phyloP scores from a whole-genome alignment of 352 stramenopile genomes.

The Pelagophyceae sp. region DNA sequence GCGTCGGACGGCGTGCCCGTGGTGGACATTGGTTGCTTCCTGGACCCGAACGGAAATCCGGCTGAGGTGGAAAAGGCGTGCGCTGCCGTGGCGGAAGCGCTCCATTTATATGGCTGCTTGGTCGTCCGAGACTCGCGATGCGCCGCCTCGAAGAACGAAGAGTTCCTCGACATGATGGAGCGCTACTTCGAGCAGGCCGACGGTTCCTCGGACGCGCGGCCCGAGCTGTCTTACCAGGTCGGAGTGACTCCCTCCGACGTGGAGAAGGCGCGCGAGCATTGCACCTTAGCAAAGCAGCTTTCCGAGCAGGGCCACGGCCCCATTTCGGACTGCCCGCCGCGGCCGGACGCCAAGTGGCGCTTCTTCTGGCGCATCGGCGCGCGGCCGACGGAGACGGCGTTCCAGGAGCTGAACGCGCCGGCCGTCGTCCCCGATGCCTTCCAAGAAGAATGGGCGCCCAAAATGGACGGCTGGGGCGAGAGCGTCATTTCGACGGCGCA shows the following conservation, averaged over 20 bases:
- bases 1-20: slow-evolving; percentile 43
- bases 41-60: slow-evolving; percentile 31
- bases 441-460: slow-evolving; percentile 60
- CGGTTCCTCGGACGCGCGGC: slow-evolving; percentile 69
- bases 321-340: slow-evolving; percentile 67
- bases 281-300: slow-evolving; percentile 41
- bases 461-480: slow-evolving; percentile 79
- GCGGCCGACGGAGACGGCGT: slow-evolving; percentile 55
- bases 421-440: slow-evolving; percentile 69
- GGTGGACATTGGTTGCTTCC: slow-evolving; percentile 67
- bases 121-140: slow-evolving; percentile 59
- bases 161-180: slow-evolving; percentile 84
- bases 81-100: slow-evolving; percentile 58
- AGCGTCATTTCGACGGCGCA: slow-evolving; percentile 41
- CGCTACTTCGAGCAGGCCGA: slow-evolving; percentile 75
- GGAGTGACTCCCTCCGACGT: slow-evolving; percentile 42
- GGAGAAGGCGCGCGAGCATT: slow-evolving; percentile 72
- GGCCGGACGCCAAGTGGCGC: slow-evolving; percentile 80
- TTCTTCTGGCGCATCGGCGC: slow-evolving; percentile 84
- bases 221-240: slow-evolving; percentile 67
- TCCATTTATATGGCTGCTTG: slow-evolving; percentile 69
- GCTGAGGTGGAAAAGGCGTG: slow-evolving; percentile 45
- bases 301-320: slow-evolving; percentile 49
- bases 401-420: slow-evolving; percentile 68
- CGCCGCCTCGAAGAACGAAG: slow-evolving; percentile 30